Evolutionary conservation across 495 filamentous ascomycete species (phyloP).

Genomic region (Penicillium soppii): DNA sequence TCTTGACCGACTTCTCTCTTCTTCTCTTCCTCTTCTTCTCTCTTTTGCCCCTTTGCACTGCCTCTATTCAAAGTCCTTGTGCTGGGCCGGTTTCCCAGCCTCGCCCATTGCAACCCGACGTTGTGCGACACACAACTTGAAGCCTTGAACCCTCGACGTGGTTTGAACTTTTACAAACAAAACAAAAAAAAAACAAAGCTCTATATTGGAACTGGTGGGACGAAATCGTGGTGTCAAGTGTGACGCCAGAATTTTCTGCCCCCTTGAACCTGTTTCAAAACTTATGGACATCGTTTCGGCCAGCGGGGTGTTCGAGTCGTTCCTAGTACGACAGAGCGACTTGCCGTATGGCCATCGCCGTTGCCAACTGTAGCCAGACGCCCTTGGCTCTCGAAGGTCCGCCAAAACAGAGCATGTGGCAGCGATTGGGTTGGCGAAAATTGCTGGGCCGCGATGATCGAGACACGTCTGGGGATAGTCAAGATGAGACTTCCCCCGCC

Average conservation of each 20-base stretch:
- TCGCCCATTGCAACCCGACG: slow-evolving; percentile 31
- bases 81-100: slow-evolving; percentile 27
- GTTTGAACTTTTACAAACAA: not conserved
- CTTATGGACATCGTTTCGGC: slow-evolving; percentile 40
- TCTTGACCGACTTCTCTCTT: slow-evolving; percentile 21
- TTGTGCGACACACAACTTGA: slow-evolving; percentile 28
- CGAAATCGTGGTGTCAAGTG: not conserved
- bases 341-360: slow-evolving; percentile 46
- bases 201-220: not conserved
- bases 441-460: slow-evolving; percentile 51
- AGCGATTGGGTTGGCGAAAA: slow-evolving; percentile 43
- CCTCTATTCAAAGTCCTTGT: slow-evolving; percentile 17
- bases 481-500: slow-evolving; percentile 15
- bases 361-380: slow-evolving; percentile 44
- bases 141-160: slow-evolving; percentile 8
- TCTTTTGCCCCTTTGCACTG: too few relatives aligned
- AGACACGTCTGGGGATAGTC: slow-evolving; percentile 27
- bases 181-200: not conserved
- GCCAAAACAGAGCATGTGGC: slow-evolving; percentile 54
- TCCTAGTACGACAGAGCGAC: slow-evolving; percentile 23
- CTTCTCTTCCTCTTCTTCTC: not conserved
- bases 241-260: not conserved
- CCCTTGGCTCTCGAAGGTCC: slow-evolving; percentile 38
- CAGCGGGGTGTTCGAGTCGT: slow-evolving; percentile 38
- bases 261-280: slow-evolving; percentile 22